phyloP scores from a whole-genome alignment of 2,329 filamentous ascomycete species.

The Paecilomyces variotii region DNA sequence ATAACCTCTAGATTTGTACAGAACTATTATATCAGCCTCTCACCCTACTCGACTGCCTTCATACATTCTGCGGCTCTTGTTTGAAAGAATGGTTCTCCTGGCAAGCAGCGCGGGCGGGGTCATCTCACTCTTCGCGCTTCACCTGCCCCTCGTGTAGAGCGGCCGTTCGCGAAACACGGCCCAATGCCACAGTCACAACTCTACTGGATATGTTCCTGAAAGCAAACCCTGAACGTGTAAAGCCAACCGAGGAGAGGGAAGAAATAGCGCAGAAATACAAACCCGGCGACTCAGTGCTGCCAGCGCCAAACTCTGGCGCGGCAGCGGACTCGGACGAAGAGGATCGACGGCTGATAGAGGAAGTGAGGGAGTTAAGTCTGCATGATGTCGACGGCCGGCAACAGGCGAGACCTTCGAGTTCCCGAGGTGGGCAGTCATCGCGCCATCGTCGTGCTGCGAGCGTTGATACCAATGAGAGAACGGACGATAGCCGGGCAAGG shows the following conservation, averaged over 20 bases:
- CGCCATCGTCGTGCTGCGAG: slow-evolving; percentile 24
- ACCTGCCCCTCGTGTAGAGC: slow-evolving; percentile 93
- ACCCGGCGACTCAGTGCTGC: slow-evolving; percentile 73
- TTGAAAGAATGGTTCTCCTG: slow-evolving; percentile 92
- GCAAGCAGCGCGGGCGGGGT: slow-evolving; percentile 53
- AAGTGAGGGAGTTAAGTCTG: slow-evolving; percentile 66
- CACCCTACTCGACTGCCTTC: slow-evolving; percentile 84
- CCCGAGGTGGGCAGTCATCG: slow-evolving; percentile 15
- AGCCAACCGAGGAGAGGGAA: slow-evolving; percentile 62
- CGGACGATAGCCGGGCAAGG: slow-evolving; percentile 30
- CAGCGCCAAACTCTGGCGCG: slow-evolving; percentile 41
- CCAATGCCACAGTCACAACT: slow-evolving; percentile 84
- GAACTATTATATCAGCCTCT: slow-evolving; percentile 87
- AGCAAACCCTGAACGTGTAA: slow-evolving; percentile 68
- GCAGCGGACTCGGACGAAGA: slow-evolving; percentile 43
- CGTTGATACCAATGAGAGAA: slow-evolving; percentile 29
- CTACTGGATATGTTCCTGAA: slow-evolving; percentile 80
- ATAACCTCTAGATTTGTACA: slow-evolving; percentile 71
- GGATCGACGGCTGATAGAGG: slow-evolving; percentile 61
- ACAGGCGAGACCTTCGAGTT: slow-evolving; percentile 18
- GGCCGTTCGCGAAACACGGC: slow-evolving; percentile 73
- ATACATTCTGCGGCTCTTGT: slow-evolving; percentile 93
- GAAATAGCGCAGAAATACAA: slow-evolving; percentile 70
- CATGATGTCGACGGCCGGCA: slow-evolving; percentile 30
- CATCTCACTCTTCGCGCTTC: slow-evolving; percentile 45